Conservation (phyloP, 257 asterid genomes). For the Fraxinus americana region DNA sequence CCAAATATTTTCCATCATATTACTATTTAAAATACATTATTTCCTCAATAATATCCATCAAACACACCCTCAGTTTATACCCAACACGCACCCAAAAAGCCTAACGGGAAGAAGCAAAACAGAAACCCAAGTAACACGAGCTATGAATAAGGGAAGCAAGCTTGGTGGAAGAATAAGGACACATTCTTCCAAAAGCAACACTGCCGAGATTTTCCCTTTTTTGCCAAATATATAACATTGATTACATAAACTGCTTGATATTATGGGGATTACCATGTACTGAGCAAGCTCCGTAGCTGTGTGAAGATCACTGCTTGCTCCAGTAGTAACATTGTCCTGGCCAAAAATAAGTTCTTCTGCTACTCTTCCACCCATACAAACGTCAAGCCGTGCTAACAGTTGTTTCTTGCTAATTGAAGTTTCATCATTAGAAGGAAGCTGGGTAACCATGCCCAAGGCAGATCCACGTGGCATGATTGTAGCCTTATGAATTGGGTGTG, state of each 20-base stretch:
- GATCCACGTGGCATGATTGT: conserved; percentile 94
- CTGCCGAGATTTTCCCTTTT: neutral
- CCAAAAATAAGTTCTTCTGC: conserved; percentile 97
- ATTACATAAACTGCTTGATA: neutral
- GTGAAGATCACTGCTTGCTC: conserved; percentile 88
- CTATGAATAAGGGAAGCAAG: no score
- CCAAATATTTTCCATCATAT: no score
- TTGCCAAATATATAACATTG: neutral
- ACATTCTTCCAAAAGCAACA: no score
- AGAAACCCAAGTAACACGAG: neutral
- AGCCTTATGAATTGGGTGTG: conserved; percentile 97
- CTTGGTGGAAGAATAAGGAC: no score
- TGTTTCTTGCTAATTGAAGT: conserved; percentile 92
- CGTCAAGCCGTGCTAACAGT: conserved; percentile 91
- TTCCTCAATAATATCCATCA: no score
- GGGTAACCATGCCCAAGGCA: conserved; percentile 96
- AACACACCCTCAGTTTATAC: neutral
- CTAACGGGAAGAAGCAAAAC: neutral
- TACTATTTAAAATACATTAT: no score
- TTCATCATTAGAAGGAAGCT: conserved; percentile 90
- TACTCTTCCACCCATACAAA: conserved; percentile 98
- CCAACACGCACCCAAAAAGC: neutral
- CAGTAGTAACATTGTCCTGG: conserved; percentile 81
- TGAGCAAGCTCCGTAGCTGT: conserved; percentile 93
- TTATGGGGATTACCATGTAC: conserved; percentile 62